phyloP scores from a whole-genome alignment of 208 protist species.

The Leishmania major region DNA sequence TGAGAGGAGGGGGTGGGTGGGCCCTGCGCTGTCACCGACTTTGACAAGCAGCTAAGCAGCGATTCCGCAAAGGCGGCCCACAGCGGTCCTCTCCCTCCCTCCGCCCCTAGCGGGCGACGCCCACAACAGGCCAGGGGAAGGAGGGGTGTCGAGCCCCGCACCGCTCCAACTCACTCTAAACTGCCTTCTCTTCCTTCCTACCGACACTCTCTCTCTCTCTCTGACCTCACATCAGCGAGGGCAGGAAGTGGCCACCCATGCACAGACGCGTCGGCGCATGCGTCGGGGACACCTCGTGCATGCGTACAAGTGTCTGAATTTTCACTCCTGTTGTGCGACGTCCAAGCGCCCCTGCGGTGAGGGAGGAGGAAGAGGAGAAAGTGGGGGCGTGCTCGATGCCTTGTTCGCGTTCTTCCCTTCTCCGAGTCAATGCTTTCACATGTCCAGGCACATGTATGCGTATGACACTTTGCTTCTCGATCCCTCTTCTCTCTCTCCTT shows the following conservation, averaged over 20 bases:
- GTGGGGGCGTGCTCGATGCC: too few relatives aligned
- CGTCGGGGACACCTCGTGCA: not conserved
- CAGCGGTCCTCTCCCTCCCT: not conserved
- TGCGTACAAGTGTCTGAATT: not conserved
- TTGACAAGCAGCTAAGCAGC: too few relatives aligned
- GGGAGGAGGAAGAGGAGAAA: too few relatives aligned
- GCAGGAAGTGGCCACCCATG: not conserved
- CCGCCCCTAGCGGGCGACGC: too few relatives aligned
- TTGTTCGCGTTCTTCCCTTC: too few relatives aligned
- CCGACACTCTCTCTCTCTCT: not conserved
- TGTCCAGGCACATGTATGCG: too few relatives aligned
- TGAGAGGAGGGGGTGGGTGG: not conserved
- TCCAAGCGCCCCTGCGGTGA: not conserved
- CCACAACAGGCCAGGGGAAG: too few relatives aligned
- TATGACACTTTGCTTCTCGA: not conserved
- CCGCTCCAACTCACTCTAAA: too few relatives aligned
- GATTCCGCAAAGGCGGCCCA: not conserved
- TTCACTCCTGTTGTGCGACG: not conserved
- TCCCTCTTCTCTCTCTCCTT: not conserved
- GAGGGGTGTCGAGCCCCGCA: too few relatives aligned
- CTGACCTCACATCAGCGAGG: not conserved
- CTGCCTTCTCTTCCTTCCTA: not conserved
- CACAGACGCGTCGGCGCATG: not conserved
- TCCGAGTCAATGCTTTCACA: too few relatives aligned
- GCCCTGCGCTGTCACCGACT: not conserved